Conservation (phyloP, 257 asterid genomes). For the Penstemon eatonii region DNA sequence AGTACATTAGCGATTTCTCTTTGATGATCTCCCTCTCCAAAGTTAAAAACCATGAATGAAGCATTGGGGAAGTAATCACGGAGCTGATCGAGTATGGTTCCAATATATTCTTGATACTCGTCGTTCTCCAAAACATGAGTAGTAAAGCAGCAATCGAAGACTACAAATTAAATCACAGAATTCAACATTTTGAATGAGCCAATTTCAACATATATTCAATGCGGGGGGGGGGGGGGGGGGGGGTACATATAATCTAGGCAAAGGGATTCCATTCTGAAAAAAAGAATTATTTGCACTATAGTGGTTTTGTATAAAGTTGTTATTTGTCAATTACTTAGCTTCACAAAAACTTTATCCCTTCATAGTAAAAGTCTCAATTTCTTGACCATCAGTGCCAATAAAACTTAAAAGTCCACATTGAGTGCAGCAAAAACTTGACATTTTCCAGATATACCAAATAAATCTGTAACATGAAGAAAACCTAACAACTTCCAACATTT, state of each 20-base stretch:
- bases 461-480: conserved; percentile 17
- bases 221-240: not conserved
- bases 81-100: conserved; percentile 48
- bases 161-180: conserved; percentile 39
- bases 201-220: conserved; percentile 2
- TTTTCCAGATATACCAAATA: conserved; percentile 11
- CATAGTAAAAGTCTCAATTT: too few species aligned
- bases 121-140: conserved; percentile 36
- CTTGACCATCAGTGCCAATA: too few species aligned
- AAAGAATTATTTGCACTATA: not conserved
- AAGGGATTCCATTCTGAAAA: not conserved
- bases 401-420: too few species aligned
- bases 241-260: too few species aligned
- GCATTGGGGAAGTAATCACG: conserved; percentile 52
- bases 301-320: not conserved
- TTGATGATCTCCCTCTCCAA: conserved; percentile 47
- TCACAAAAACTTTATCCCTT: too few species aligned
- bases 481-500: not conserved
- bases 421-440: not conserved
- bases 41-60: conserved; percentile 60
- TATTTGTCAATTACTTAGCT: too few species aligned
- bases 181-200: conserved; percentile 5
- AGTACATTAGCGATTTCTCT: conserved; percentile 34
- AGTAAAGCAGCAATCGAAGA: conserved; percentile 70
- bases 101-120: conserved; percentile 42